Evolutionary conservation across 768 basidiomycete species (phyloP), one percentile per base, ranked within the genome.

Genomic region (Suillus bovinus): DNA sequence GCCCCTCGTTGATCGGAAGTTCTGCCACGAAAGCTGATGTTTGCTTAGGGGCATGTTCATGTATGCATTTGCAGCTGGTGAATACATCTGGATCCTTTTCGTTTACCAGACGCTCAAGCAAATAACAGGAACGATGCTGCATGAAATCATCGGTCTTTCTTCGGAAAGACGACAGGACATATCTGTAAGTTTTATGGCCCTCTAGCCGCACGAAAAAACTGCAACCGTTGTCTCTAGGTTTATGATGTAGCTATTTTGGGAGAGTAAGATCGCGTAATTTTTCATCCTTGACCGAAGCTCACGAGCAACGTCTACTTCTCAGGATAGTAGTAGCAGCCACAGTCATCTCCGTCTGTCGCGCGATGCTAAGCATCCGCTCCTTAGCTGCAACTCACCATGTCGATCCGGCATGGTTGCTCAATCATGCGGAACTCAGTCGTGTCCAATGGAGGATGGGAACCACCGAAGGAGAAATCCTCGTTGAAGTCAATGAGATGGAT

Each of bases 331-430:
- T 64, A 31, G 61, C 66, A 11, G 38, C 66, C 7, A 60, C 55
- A 1, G 57, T 61, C 7, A 63, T 79, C 27, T 71, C 76, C 7
- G 73, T 79, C 34, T 78, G 75, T 46, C 73, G 72, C 14, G 71
- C 76, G 20, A 77, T 79, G 76, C 33, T 34, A 34, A 34, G 33
- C 33, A 34, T 34, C 33, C 33, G 33, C 8, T 34, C 8, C 33
- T 34, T 34, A 10, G 33, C 33, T 34, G 33, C 33, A 34, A 34
- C 33, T 34, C 10, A 34, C 9, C 33, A 34, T 34, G 33, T 34
- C 9, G 33, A 34, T 34, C 33, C 33, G 33, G 33, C 33, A 34
- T 34, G 33, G 33, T 34, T 34, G 33, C 33, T 34, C 33, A 34
- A 34, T 10, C 33, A 34, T 34, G 33, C 33, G 6, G 33, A 34